Evolutionary conservation across 164 flowering plant genomes (phyloP), one percentile per base, ranked within the genome.

Genomic region (Aristolochia fimbriata): DNA sequence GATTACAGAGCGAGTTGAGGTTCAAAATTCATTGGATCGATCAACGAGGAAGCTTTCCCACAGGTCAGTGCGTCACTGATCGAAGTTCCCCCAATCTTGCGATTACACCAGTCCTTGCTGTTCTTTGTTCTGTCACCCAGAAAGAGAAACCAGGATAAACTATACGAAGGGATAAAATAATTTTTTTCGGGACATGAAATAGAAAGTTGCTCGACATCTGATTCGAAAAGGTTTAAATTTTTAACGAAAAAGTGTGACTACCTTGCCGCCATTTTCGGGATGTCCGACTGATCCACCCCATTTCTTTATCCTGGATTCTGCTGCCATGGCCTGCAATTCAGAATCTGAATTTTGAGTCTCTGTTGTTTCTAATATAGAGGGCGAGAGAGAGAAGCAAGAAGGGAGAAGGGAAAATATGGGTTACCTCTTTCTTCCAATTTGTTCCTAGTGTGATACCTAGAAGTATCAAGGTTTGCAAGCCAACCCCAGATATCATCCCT

Each of bases 361-460:
- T 37, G 43, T 10, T 37, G 43, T 10, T 37, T 37, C 43, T 37
- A 54, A 25, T 20, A 21, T 7, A 52, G 23, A 19, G 20, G 11
- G 56, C 7, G 30, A 54, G 57, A 54, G 37, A 54, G 57, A 54
- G 57, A 54, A 15, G 24, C 27, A 54, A 24, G 24, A 14, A 53
- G 59, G 13, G 51, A 27, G 41, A 48, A 47, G 27, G 55, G 24
- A 45, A 27, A 19, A 49, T 16, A 45, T n/a, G 61, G 60, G 57
- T 23, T 21, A 68, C 76, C 65, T 73, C 76, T 61, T 73, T 70
- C 17, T 61, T 60, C 76, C 76, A 73, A 60, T 73, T 73, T 56
- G 76, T 73, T 50, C 56, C 47, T 19, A 63, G 22, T 25, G 73
- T 73, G 13, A 73, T 66, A 46, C 65, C 65, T 4, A 60, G 23